These are phyloP conservation scores for Colletotrichum nymphaeae DNA, from an alignment of 2,329 filamentous ascomycete genomes.

Conservation along the genomic window DNA sequence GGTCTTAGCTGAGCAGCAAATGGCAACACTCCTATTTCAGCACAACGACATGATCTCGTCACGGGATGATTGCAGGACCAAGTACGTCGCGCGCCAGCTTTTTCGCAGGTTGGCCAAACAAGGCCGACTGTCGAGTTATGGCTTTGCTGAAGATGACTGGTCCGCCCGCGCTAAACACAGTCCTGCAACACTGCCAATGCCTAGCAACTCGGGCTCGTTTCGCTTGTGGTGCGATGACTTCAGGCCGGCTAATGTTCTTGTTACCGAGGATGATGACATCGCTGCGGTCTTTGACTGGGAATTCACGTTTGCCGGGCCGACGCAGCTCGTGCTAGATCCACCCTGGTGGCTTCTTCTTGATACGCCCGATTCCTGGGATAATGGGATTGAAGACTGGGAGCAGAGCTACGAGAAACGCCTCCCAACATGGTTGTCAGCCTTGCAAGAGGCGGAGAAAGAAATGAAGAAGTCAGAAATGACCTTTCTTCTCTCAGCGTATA, in stretches of 20 bases:
- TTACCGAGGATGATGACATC: too few species aligned
- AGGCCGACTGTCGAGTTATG: slow-evolving; percentile 7
- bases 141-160: slow-evolving; percentile 15
- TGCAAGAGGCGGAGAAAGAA: slow-evolving; percentile 45
- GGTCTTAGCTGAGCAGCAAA: slow-evolving; percentile 50
- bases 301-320: too few species aligned
- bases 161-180: background rate
- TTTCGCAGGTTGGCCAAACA: slow-evolving; percentile 13
- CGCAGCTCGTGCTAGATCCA: too few species aligned
- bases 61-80: slow-evolving; percentile 48
- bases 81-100: slow-evolving; percentile 44
- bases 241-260: too few species aligned
- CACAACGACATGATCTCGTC: slow-evolving; percentile 48
- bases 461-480: fast-evolving
- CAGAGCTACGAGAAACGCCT: slow-evolving; percentile 50
- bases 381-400: slow-evolving; percentile 46
- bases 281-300: too few species aligned
- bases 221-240: slow-evolving; percentile 46
- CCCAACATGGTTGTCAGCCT: slow-evolving; percentile 44
- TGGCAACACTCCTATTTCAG: slow-evolving; percentile 49
- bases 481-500: slow-evolving; percentile 44
- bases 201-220: slow-evolving; percentile 18
- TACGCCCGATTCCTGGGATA: slow-evolving; percentile 45
- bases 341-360: slow-evolving; percentile 54
- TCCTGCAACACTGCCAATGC: background rate